Conservation (phyloP, 768 basidiomycete species). For the Leccinellum rugosiceps region DNA sequence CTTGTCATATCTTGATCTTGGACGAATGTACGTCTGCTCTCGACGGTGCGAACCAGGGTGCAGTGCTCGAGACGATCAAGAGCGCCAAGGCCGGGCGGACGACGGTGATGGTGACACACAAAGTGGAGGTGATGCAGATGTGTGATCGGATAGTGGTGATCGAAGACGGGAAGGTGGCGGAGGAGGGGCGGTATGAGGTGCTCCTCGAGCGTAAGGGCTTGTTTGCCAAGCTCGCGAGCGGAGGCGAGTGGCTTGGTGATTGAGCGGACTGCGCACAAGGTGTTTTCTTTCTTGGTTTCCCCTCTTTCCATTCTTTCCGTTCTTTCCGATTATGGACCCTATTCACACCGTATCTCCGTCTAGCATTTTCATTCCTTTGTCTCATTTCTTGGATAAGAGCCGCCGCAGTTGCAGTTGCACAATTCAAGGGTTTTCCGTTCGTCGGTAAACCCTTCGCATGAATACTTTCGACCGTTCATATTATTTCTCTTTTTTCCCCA, state of each 20-base stretch:
- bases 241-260: constrained; percentile 62
- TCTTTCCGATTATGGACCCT: background rate
- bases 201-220: constrained; percentile 65
- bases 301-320: background rate
- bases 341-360: background rate
- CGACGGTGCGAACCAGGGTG: constrained; percentile 80
- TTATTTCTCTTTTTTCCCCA: constrained; percentile 1
- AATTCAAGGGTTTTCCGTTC: background rate
- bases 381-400: background rate
- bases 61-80: constrained; percentile 74
- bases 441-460: background rate
- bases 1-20: constrained; percentile 70
- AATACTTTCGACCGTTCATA: constrained; percentile 19
- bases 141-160: constrained; percentile 88
- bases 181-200: constrained; percentile 73
- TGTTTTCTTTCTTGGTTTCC: background rate
- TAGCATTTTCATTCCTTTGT: background rate
- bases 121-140: constrained; percentile 83
- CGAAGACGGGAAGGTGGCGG: constrained; percentile 70
- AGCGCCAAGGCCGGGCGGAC: constrained; percentile 66
- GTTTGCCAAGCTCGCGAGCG: constrained; percentile 74
- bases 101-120: constrained; percentile 92
- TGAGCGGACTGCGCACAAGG: constrained; percentile 5
- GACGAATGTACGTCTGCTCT: constrained; percentile 96
- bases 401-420: background rate